A percentile compares a stretch with the other conserved stretches of the same genome.
phyloP scores from a whole-genome alignment of 2,329 filamentous ascomycete genomes.

The Aspergillus sergii region DNA sequence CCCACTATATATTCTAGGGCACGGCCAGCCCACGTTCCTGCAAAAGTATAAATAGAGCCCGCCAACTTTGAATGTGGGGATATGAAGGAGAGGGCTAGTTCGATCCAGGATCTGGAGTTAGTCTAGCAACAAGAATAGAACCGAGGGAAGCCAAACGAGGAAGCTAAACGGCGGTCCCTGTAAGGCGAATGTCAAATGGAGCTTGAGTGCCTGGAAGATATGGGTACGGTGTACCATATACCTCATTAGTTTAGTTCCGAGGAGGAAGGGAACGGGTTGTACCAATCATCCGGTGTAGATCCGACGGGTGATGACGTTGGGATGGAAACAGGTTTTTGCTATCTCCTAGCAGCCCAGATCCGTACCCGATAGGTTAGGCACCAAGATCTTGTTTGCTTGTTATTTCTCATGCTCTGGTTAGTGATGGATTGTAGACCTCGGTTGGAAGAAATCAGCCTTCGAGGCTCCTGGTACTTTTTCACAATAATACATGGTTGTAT shows the following conservation, averaged over 20 bases:
- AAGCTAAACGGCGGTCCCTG: no score
- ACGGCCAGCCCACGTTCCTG: neutral
- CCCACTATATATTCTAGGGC: neutral
- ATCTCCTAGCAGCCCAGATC: neutral
- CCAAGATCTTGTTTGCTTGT: neutral
- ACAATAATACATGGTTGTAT: neutral
- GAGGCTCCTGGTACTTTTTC: no score
- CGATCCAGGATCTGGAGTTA: neutral
- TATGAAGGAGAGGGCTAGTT: neutral
- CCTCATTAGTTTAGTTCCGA: no score
- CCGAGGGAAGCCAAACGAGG: constrained; percentile 6
- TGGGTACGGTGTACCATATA: no score
- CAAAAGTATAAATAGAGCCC: neutral
- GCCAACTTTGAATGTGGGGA: neutral
- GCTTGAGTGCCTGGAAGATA: no score
- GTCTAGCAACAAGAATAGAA: neutral
- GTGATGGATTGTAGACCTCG: no score
- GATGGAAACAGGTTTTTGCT: constrained; percentile 9
- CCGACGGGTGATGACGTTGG: constrained; percentile 1
- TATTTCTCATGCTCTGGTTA: no score
- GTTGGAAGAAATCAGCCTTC: no score
- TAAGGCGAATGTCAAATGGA: no score
- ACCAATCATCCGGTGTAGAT: constrained; percentile 4
- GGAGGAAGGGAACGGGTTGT: neutral
- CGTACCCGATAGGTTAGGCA: neutral